These are phyloP conservation scores for Calonectria multiphialidica DNA, from an alignment of 2,329 filamentous ascomycete genomes.

Conservation along the genomic window DNA sequence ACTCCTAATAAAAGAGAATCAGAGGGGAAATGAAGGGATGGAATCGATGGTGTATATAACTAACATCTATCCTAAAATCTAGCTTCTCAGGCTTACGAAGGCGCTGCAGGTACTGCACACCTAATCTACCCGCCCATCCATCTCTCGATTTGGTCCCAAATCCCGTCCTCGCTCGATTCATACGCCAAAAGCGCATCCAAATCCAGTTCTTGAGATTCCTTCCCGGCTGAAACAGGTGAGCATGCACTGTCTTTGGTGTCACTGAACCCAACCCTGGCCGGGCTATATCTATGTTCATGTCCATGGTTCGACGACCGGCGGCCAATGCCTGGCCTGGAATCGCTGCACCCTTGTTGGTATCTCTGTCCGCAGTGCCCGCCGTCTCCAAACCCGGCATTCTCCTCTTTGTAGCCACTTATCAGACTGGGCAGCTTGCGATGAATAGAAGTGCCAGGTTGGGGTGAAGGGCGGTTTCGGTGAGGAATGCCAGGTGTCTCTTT, in stretches of 20 bases:
- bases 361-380: neutral
- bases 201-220: neutral
- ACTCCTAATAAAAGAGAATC: too few species aligned
- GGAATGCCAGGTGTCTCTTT: neutral
- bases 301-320: neutral
- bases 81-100: neutral
- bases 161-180: neutral
- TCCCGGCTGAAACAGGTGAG: too few species aligned
- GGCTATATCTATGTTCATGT: neutral
- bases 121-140: neutral
- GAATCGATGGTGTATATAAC: too few species aligned
- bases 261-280: neutral
- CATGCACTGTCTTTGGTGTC: neutral
- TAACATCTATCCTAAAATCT: too few species aligned
- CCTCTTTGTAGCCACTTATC: neutral
- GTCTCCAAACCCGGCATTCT: neutral
- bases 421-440: neutral
- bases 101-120: neutral
- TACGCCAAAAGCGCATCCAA: neutral
- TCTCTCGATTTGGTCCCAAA: neutral
- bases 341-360: neutral
- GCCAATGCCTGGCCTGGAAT: neutral
- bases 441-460: neutral
- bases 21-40: too few species aligned
- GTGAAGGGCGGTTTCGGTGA: too few species aligned